Percentiles rank a stretch among this genome's conserved stretches.
Evolutionary conservation across 257 asterid genomes (phyloP).

Genomic region (Haberlea rhodopensis): DNA sequence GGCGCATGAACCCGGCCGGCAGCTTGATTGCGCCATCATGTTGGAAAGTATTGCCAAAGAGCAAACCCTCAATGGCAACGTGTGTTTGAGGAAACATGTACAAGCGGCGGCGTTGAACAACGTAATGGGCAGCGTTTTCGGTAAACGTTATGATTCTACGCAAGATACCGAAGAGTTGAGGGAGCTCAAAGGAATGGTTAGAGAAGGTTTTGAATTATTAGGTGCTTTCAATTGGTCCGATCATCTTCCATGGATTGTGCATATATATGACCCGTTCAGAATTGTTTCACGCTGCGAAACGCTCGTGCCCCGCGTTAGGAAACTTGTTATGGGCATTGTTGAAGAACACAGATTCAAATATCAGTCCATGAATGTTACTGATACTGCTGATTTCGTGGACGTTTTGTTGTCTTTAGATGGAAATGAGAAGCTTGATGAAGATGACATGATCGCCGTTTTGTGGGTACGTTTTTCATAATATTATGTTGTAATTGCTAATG

Average conservation of each 20-base stretch:
- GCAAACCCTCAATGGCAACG: conserved; percentile 25
- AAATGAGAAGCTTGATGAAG: conserved; percentile 67
- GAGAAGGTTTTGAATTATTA: conserved; percentile 60
- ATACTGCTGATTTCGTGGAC: conserved; percentile 54
- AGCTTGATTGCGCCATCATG: conserved; percentile 33
- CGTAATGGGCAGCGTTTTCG: conserved; percentile 65
- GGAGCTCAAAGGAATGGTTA: conserved; percentile 46
- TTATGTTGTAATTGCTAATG: background rate
- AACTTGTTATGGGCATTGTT: conserved; percentile 42
- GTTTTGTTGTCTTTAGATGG: conserved; percentile 65
- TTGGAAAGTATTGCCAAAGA: conserved; percentile 13
- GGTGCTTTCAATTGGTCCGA: conserved; percentile 70
- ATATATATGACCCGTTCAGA: conserved; percentile 39
- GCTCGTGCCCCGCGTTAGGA: conserved; percentile 51
- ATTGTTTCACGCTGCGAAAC: conserved; percentile 40
- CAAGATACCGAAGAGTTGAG: conserved; percentile 26
- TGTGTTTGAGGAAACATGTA: conserved; percentile 35
- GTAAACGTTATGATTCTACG: conserved; percentile 39
- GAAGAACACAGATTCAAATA: conserved; percentile 29
- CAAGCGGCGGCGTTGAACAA: conserved; percentile 46
- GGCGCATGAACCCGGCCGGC: conserved; percentile 37
- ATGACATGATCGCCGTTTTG: conserved; percentile 75
- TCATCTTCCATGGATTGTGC: conserved; percentile 53
- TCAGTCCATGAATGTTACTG: background rate
- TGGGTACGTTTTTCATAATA: conserved; percentile 62